phyloP scores from a whole-genome alignment of 768 basidiomycete genomes.

The Suillus subalutaceus region DNA sequence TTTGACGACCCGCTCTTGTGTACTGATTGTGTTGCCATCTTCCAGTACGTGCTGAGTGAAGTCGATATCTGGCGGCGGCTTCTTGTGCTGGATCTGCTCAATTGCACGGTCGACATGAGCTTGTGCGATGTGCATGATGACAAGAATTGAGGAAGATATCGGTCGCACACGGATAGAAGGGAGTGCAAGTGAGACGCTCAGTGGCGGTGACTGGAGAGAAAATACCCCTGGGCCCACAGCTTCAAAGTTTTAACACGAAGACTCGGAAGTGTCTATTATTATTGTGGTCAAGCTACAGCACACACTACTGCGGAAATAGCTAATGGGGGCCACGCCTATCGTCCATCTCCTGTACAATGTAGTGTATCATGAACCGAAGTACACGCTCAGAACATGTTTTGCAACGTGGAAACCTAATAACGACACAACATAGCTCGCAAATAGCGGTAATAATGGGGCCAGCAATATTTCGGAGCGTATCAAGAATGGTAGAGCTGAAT shows the following conservation, averaged over 20 bases:
- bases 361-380: constrained; percentile 61
- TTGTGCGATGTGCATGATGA: constrained; percentile 37
- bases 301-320: constrained; percentile 6
- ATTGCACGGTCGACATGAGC: constrained; percentile 39
- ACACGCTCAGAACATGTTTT: constrained; percentile 73
- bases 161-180: constrained; percentile 8
- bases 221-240: constrained; percentile 10
- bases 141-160: constrained; percentile 11
- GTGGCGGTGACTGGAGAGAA: constrained; percentile 12
- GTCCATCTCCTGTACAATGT: background rate
- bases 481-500: constrained; percentile 88
- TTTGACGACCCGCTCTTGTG: constrained; percentile 94
- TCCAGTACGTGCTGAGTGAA: constrained; percentile 92
- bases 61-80: constrained; percentile 68
- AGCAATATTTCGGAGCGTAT: constrained; percentile 87
- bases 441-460: constrained; percentile 86
- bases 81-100: constrained; percentile 43
- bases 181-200: constrained; percentile 11
- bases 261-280: constrained; percentile 3
- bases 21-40: constrained; percentile 88
- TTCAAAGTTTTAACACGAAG: background rate
- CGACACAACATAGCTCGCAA: constrained; percentile 83
- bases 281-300: constrained; percentile 1
- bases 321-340: background rate
- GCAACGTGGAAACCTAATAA: constrained; percentile 92